Percentiles rank a stretch among this genome's conserved stretches.
phyloP scores from a whole-genome alignment of 108 stramenopile genomes.

The Skeletonema costatum region DNA sequence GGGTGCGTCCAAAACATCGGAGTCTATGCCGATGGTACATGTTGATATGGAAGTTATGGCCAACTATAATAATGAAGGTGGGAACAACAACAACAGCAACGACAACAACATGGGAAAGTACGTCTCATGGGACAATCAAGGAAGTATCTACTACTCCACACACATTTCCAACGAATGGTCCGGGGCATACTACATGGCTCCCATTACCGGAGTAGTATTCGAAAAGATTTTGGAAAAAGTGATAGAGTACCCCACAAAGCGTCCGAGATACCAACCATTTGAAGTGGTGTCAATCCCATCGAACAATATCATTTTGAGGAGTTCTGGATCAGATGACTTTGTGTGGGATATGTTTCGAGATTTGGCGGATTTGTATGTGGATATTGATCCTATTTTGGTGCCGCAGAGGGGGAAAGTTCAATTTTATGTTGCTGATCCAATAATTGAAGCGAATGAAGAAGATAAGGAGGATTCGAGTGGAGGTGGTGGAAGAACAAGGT shows the following conservation, averaged over 20 bases:
- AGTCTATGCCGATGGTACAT: constrained; percentile 65
- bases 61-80: constrained; percentile 9
- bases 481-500: not conserved
- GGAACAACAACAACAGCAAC: not conserved
- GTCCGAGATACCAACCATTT: constrained; percentile 86
- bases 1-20: constrained; percentile 52
- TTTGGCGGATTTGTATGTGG: constrained; percentile 74
- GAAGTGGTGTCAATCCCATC: constrained; percentile 53
- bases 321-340: constrained; percentile 73
- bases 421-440: constrained; percentile 52
- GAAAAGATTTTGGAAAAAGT: constrained; percentile 65
- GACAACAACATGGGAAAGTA: constrained; percentile 33
- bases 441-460: constrained; percentile 16
- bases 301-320: constrained; percentile 46
- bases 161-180: constrained; percentile 60
- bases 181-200: constrained; percentile 81
- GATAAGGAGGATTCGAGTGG: not conserved
- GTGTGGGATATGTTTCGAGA: constrained; percentile 62
- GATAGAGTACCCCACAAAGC: constrained; percentile 57
- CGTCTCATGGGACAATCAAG: constrained; percentile 79
- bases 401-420: constrained; percentile 62
- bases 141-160: constrained; percentile 66
- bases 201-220: constrained; percentile 79
- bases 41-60: constrained; percentile 21
- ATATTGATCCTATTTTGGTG: constrained; percentile 70